Evolutionary conservation across 2,329 filamentous ascomycete genomes (phyloP).

Genomic region (Aureobasidium mangrovei): DNA sequence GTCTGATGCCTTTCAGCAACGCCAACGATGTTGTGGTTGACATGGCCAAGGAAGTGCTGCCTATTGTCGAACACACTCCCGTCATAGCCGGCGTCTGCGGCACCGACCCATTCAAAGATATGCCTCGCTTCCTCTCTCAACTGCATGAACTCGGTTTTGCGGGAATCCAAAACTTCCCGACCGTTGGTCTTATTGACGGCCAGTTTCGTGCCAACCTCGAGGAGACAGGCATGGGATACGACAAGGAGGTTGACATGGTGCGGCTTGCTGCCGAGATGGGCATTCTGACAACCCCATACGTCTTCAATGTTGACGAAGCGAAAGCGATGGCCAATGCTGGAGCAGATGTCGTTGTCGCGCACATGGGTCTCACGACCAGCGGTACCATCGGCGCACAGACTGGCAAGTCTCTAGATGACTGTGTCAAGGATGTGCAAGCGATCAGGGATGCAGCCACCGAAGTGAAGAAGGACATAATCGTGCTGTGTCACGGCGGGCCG

Average conservation of each 20-base stretch:
- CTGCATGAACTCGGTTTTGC: slow-evolving; percentile 56
- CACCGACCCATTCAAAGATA: slow-evolving; percentile 59
- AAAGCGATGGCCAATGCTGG: slow-evolving; percentile 54
- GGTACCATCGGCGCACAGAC: slow-evolving; percentile 56
- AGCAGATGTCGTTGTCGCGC: slow-evolving; percentile 58
- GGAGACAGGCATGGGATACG: slow-evolving; percentile 63
- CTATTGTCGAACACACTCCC: slow-evolving; percentile 53
- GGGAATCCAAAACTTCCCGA: slow-evolving; percentile 66
- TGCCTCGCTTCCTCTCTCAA: slow-evolving; percentile 51
- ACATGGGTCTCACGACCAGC: slow-evolving; percentile 58
- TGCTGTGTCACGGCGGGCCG: slow-evolving; percentile 63
- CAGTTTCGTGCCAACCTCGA: slow-evolving; percentile 59
- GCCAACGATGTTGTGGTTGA: slow-evolving; percentile 62
- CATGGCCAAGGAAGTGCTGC: slow-evolving; percentile 61
- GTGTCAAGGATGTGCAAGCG: slow-evolving; percentile 51
- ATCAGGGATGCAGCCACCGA: slow-evolving; percentile 52
- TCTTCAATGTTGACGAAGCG: slow-evolving; percentile 55
- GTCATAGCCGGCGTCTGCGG: slow-evolving; percentile 64
- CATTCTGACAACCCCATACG: slow-evolving; percentile 61
- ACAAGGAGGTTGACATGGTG: slow-evolving; percentile 58
- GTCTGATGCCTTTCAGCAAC: slow-evolving; percentile 62
- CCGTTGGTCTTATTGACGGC: slow-evolving; percentile 62
- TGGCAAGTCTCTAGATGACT: slow-evolving; percentile 55
- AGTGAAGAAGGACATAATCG: slow-evolving; percentile 51
- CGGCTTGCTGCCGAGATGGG: slow-evolving; percentile 49